phyloP scores from a whole-genome alignment of 1,284 basidiomycete genomes.

The Malassezia brasiliensis region DNA sequence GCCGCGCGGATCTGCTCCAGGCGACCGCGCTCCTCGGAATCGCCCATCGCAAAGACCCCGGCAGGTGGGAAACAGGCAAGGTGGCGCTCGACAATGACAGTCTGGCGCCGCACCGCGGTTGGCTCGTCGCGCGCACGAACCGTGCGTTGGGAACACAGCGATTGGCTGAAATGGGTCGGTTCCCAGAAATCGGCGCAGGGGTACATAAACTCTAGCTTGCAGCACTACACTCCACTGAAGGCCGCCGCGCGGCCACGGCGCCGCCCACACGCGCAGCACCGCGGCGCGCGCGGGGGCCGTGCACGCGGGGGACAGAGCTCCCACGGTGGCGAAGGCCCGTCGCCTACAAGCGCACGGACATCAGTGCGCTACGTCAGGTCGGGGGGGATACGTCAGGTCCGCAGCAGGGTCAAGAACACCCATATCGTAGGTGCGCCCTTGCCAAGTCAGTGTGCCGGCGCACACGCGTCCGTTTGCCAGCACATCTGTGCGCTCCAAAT shows the following conservation, averaged over 20 bases:
- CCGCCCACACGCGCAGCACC: too few species aligned
- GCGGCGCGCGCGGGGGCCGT: not conserved
- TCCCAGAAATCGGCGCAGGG: not conserved
- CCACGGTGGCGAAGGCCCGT: too few species aligned
- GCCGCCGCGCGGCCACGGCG: too few species aligned
- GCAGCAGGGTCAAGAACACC: not conserved
- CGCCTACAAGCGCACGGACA: too few species aligned
- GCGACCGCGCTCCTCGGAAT: slow-evolving; percentile 7
- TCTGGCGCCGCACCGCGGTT: not conserved
- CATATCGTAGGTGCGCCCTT: not conserved
- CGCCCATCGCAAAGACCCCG: not conserved
- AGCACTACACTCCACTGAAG: not conserved
- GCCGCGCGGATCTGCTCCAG: slow-evolving; percentile 16
- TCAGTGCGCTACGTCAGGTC: too few species aligned
- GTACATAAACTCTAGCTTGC: not conserved
- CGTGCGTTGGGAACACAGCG: too few species aligned
- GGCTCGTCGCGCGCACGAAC: not conserved
- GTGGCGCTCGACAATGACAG: not conserved
- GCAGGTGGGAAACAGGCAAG: not conserved
- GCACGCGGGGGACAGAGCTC: too few species aligned
- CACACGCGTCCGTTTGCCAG: not conserved
- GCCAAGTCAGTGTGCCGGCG: slow-evolving; percentile 7
- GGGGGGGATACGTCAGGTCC: not conserved
- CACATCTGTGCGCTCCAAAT: not conserved
- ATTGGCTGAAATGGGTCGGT: too few species aligned